Evolutionary conservation across 1,284 basidiomycete species (phyloP).

Genomic region (Neolentinus lepideus): DNA sequence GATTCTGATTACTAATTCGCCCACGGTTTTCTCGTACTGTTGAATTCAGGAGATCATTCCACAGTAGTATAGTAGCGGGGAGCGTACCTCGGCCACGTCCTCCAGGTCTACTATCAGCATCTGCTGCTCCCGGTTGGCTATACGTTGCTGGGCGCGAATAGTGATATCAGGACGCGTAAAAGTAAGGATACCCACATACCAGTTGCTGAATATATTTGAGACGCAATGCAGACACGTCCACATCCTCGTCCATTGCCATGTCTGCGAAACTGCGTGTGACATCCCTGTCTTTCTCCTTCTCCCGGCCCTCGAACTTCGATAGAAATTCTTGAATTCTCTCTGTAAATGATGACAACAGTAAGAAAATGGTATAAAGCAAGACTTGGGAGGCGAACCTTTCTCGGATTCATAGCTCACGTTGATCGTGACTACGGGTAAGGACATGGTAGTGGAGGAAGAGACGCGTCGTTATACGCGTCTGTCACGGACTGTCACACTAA

Average conservation of each 20-base stretch:
- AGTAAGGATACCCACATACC: constrained; percentile 43
- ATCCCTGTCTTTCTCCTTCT: constrained; percentile 39
- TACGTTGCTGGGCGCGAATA: constrained; percentile 58
- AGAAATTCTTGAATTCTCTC: constrained; percentile 68
- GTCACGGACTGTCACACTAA: neutral
- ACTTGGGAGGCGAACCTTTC: constrained; percentile 21
- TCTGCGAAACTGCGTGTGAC: constrained; percentile 63
- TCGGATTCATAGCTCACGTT: constrained; percentile 43
- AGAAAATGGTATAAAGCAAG: neutral
- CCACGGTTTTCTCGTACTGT: constrained; percentile 60
- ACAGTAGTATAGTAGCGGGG: constrained; percentile 4
- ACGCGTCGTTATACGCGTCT: constrained; percentile 3
- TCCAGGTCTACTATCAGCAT: constrained; percentile 80
- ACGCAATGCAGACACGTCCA: constrained; percentile 30
- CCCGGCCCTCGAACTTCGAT: constrained; percentile 53
- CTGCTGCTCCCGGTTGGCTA: constrained; percentile 90
- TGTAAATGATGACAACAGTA: constrained; percentile 20
- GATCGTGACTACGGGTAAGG: constrained; percentile 43
- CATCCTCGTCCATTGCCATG: constrained; percentile 58
- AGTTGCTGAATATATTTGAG: constrained; percentile 90
- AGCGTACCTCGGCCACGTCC: constrained; percentile 61
- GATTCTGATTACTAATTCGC: constrained; percentile 71
- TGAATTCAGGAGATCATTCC: neutral
- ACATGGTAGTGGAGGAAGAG: constrained; percentile 22
- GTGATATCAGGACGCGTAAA: constrained; percentile 20